A percentile compares a stretch with the other conserved stretches of the same genome.
phyloP scores from a whole-genome alignment of 2,329 filamentous ascomycete genomes.

The Microsporum ferrugineum region DNA sequence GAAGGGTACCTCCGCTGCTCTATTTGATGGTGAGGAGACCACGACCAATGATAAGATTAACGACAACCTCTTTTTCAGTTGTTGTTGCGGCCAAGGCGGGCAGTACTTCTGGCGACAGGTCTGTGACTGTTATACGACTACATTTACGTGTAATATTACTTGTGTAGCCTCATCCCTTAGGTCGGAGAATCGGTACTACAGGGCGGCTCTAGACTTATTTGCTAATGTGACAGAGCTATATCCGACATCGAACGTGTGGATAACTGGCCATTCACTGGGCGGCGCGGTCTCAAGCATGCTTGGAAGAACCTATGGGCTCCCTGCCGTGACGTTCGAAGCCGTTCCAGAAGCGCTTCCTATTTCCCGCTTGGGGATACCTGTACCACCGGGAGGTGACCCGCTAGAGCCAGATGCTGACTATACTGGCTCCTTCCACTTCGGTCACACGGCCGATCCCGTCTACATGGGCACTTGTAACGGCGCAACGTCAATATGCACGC shows the following conservation, averaged over 20 bases:
- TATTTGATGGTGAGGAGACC: conserved; percentile 94
- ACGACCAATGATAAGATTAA: conserved; percentile 97
- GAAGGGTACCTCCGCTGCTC: conserved; percentile 79
- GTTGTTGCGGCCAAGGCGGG: conserved; percentile 89
- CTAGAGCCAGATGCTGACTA: conserved; percentile 56
- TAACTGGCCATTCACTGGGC: conserved; percentile 84
- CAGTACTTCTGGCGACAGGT: conserved; percentile 84
- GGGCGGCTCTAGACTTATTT: conserved; percentile 77
- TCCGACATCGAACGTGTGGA: conserved; percentile 72
- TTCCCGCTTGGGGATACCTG: conserved; percentile 69
- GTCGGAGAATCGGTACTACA: conserved; percentile 84
- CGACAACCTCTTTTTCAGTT: conserved; percentile 96
- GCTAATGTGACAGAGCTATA: conserved; percentile 85
- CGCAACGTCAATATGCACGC: conserved; percentile 75
- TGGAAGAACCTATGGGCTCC: conserved; percentile 79
- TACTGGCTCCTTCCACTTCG: conserved; percentile 80
- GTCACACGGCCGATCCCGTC: conserved; percentile 89
- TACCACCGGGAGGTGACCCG: conserved; percentile 66
- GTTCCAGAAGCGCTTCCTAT: conserved; percentile 84
- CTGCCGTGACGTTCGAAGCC: conserved; percentile 85
- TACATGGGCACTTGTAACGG: conserved; percentile 91
- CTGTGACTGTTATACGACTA: conserved; percentile 79
- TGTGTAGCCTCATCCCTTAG: conserved; percentile 66
- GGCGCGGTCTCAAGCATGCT: conserved; percentile 81
- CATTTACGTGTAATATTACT: conserved; percentile 85